Base-by-base conservation (phyloP, 352 stramenopile species). In the Phytophthora litchii region DNA sequence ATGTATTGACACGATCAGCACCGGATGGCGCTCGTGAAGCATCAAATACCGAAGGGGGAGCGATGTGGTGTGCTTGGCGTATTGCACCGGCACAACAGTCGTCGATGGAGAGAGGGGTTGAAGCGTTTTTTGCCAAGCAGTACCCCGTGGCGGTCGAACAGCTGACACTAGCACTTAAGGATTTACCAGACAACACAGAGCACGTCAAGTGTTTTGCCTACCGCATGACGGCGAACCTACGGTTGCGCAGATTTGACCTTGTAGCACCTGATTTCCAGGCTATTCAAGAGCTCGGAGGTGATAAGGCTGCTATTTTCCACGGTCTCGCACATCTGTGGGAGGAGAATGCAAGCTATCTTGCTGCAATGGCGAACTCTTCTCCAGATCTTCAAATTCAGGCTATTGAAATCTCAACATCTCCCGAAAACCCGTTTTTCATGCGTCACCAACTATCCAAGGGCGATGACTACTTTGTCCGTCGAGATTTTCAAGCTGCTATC, bases 241-340 rank as follows among this genome's bases (percentile, higher is more conserved):
- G 80, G 17, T 67, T 91, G 57, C 60, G 77, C 14, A 55, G 72
- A 45, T 85, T 82, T 29, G 77, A 88, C 27, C 25, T 72, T 12
- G 74, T 91, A 7, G 53, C 74, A 13, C 54, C 62, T 0, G 80
- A 89, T 27, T 89, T 88, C 44, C 56, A 79, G 8, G 59, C 72
- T 5, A 82, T 91, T 40, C 70, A 87, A 46, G 60, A 46, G 12
- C 66, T 89, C 14, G 82, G 82, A 2, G 79, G 82, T 0, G 79
- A 88, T 51, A 91, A 91, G 52, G 82, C 79, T 14, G 80, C 82
- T 16, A 88, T 91, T 32, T 91, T 91, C 50, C 79, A 91, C 34
- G 82, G 82, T 1, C 59, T 91, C 9, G 74, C 79, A 23, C 82
- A 91, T 27, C 42, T 91, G 9, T 91, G 79, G 79, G 74, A 83